phyloP scores from a whole-genome alignment of 345 rosid species.

The Syzygium aromaticum region DNA sequence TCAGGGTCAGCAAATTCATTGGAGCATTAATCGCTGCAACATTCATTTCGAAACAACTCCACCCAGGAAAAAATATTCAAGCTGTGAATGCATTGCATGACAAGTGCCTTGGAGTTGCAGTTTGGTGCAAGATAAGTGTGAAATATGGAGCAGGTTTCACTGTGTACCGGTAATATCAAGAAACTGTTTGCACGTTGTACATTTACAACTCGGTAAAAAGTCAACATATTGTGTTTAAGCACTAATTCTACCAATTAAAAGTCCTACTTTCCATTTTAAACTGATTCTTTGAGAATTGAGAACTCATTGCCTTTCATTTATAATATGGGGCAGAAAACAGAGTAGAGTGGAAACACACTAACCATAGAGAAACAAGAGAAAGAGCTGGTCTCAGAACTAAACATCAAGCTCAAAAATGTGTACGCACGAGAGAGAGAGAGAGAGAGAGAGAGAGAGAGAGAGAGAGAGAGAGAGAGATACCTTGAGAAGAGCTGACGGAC shows the following conservation, averaged over 20 bases:
- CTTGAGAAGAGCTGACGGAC: constrained; percentile 83
- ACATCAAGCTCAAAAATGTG: neutral
- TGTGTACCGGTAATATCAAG: neutral
- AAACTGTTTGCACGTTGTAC: neutral
- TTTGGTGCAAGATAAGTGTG: neutral
- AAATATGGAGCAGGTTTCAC: neutral
- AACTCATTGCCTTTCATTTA: neutral
- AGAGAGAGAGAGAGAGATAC: constrained; percentile 15
- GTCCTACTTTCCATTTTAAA: neutral
- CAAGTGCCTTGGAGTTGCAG: neutral
- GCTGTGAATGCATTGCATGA: neutral
- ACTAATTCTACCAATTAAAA: neutral
- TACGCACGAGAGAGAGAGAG: neutral
- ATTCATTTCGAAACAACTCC: neutral
- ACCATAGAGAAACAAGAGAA: neutral
- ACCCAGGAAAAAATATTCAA: neutral
- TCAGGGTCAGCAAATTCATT: neutral
- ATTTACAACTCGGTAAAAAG: neutral
- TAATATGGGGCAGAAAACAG: neutral
- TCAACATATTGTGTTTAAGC: neutral
- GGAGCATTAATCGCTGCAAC: neutral
- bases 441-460: neutral
- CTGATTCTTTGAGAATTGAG: neutral
- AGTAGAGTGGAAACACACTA: neutral
- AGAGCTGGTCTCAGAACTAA: neutral